Base-by-base conservation (phyloP, 345 rosid species). In the Raphanus sativus region DNA sequence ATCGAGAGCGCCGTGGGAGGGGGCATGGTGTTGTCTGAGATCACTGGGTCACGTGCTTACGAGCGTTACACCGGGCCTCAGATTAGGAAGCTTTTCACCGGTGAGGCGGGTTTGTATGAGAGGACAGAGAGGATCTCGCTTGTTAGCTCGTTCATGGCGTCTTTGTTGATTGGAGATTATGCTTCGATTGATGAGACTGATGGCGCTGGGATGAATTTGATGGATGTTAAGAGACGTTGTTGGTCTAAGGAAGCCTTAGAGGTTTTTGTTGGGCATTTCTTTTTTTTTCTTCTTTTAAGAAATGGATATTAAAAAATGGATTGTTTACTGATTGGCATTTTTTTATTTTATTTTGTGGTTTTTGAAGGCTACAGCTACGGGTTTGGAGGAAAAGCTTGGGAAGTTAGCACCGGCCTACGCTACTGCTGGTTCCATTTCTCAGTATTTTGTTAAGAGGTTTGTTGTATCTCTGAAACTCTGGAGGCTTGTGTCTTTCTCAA, bases 11-110 rank as follows among this genome's bases (percentile, higher is more conserved):
- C 88, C 76, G 96, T 89, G 40, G 99, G 99, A 59, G 97, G 99
- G 40, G 89, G 91, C 34, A 69, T 91, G 87, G 90, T 89, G 77
- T 55, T 95, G 86, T 81, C 98, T 2, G 73, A 65, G 54, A 81
- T 91, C 32, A 88, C 98, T 0, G 98, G 99, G 2, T 95, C 81
- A 0, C 87, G 97, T 0, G 97, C 86, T 17, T 72, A 92, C 70
- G 98, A 92, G 69, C 86, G 99, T 73, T 95, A 32, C 70, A 91
- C 99, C 0, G 99, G 99, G 10, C 96, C 99, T 0, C 96, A 95
- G 84, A 92, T 95, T 70, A 79, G 87, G 77, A 95, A 87, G 81
- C 75, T 95, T 67, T 88, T 84, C 79, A 76, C 67, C 50, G 82
- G 77, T 0, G 86, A 87, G 65, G 89, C 73, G 0, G 90, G 82